Conservation (phyloP, 768 basidiomycete species). For the Pleurotus pulmonarius region DNA sequence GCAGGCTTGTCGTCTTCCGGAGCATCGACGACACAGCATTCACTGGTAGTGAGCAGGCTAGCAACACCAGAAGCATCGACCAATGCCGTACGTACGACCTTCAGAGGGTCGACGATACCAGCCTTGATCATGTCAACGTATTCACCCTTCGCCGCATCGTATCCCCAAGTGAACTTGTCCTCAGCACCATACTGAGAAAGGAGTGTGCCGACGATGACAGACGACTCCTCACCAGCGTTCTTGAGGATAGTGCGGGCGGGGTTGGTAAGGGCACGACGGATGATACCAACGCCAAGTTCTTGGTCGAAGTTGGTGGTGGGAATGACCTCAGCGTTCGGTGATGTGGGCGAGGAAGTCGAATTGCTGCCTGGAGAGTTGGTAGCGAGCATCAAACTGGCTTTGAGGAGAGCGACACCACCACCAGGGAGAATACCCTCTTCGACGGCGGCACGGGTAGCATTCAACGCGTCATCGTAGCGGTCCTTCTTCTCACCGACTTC, state of each 20-base stretch:
- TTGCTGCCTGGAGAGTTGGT: conserved; percentile 47
- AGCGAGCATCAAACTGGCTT: conserved; percentile 71
- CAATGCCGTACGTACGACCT: conserved; percentile 92
- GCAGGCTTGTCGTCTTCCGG: conserved; percentile 70
- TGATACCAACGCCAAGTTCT: conserved; percentile 91
- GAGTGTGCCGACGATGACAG: conserved; percentile 89
- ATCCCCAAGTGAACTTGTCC: conserved; percentile 85
- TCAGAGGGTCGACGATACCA: conserved; percentile 94
- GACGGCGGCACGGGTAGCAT: conserved; percentile 97
- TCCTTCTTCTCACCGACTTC: conserved; percentile 99
- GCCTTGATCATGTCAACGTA: conserved; percentile 93
- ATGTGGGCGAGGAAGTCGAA: conserved; percentile 45
- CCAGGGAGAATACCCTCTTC: conserved; percentile 99
- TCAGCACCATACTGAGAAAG: conserved; percentile 60
- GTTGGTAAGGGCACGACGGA: conserved; percentile 77
- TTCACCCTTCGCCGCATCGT: conserved; percentile 89
- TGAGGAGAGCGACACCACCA: conserved; percentile 90
- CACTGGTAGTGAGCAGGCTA: conserved; percentile 87
- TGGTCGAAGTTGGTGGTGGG: conserved; percentile 93
- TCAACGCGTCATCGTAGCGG: conserved; percentile 93
- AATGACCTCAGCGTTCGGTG: conserved; percentile 63
- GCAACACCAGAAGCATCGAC: conserved; percentile 95
- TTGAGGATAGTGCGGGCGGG: conserved; percentile 86
- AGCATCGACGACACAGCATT: conserved; percentile 89
- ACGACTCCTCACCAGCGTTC: conserved; percentile 93